Conservation (phyloP, 2,329 filamentous ascomycete genomes). For the Pestalotiopsis sp. region DNA sequence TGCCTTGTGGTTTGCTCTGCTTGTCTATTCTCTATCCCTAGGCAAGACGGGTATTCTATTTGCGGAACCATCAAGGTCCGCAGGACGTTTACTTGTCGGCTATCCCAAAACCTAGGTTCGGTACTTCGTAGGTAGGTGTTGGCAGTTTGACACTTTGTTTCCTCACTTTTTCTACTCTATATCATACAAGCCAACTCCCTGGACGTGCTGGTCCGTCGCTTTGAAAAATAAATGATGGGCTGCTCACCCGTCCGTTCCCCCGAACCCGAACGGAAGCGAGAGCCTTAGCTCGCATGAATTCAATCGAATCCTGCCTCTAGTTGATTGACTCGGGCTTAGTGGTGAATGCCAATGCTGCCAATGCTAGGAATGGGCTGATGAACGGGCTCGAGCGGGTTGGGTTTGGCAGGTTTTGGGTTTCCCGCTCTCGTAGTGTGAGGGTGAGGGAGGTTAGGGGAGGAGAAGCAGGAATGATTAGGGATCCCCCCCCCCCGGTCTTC, state of each 20-base stretch:
- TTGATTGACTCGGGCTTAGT: background rate
- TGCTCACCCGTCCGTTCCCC: too few species aligned
- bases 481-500: background rate
- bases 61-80: too few species aligned
- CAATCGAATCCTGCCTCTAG: background rate
- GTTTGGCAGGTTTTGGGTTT: background rate
- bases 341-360: background rate
- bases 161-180: background rate
- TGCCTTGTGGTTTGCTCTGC: too few species aligned
- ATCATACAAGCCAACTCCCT: background rate
- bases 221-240: background rate
- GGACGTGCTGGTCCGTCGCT: background rate
- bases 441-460: background rate
- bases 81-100: too few species aligned
- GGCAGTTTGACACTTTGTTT: too few species aligned
- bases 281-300: background rate
- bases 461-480: background rate
- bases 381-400: too few species aligned
- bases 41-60: too few species aligned
- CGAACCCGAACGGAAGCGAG: background rate
- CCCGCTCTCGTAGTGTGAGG: background rate
- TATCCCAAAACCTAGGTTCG: too few species aligned
- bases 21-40: too few species aligned
- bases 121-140: too few species aligned
- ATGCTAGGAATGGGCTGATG: background rate